Percentiles rank a stretch among this genome's conserved stretches.
Conservation (phyloP, 2,329 filamentous ascomycete genomes). For the Claviceps sp. region DNA sequence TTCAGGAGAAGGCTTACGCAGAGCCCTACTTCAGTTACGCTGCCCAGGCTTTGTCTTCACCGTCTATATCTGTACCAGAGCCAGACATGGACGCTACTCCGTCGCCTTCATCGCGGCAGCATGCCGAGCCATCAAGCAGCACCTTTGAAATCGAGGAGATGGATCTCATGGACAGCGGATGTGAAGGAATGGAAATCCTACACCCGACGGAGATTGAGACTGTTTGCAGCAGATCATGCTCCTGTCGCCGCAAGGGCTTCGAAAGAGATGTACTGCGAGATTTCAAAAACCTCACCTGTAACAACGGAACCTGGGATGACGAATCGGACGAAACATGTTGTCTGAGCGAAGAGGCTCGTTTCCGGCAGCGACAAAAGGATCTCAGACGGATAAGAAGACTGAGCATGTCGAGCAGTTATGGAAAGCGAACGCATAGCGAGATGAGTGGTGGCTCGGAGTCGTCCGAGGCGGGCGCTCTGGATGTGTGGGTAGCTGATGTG, state of each 20-base stretch:
- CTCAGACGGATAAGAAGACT: slow-evolving; percentile 31
- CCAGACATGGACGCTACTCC: slow-evolving; percentile 3
- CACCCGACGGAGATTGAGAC: slow-evolving; percentile 34
- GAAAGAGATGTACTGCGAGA: slow-evolving; percentile 31
- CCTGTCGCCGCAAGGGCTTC: slow-evolving; percentile 23
- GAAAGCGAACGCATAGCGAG: slow-evolving; percentile 41
- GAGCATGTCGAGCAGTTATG: slow-evolving; percentile 39
- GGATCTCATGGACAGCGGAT: slow-evolving; percentile 31
- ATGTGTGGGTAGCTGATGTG: slow-evolving; percentile 27
- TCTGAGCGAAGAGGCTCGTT: slow-evolving; percentile 26
- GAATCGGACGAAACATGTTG: slow-evolving; percentile 18
- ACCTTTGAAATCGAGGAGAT: slow-evolving; percentile 33
- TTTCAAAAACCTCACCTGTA: slow-evolving; percentile 32
- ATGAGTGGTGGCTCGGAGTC: slow-evolving; percentile 38
- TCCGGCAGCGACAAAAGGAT: slow-evolving; percentile 27
- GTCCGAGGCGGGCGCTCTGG: slow-evolving; percentile 24
- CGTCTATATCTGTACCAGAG: not conserved
- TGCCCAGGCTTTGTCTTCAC: not conserved
- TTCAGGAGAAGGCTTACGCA: not conserved
- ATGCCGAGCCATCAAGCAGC: slow-evolving; percentile 9
- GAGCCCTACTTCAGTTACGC: not conserved
- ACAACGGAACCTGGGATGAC: slow-evolving; percentile 23
- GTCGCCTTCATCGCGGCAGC: not conserved
- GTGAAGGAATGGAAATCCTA: slow-evolving; percentile 28
- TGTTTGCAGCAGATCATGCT: slow-evolving; percentile 26